phyloP scores from a whole-genome alignment of 2,329 filamentous ascomycete genomes.

The Pyrenophora seminiperda region DNA sequence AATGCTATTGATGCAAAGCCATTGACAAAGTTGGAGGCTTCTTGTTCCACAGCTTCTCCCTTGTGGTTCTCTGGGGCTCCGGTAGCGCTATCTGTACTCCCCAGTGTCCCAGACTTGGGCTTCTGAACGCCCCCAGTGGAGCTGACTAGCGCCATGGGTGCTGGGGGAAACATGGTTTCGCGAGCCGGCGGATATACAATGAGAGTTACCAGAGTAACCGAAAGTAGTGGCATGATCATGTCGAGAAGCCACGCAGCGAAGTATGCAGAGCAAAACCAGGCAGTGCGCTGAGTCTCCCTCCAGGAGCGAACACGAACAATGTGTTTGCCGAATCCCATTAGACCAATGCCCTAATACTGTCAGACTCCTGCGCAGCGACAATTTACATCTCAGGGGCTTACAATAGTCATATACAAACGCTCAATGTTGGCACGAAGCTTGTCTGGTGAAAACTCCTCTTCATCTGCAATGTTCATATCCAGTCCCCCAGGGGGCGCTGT shows the following conservation, averaged over 20 bases:
- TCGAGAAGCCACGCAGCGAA: constrained; percentile 73
- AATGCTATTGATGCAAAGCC: constrained; percentile 73
- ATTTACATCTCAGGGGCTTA: constrained; percentile 22
- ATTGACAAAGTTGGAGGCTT: constrained; percentile 80
- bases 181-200: constrained; percentile 69
- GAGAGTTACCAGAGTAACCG: constrained; percentile 65
- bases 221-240: constrained; percentile 67
- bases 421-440: constrained; percentile 80
- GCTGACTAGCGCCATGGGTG: constrained; percentile 74
- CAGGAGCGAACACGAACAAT: constrained; percentile 77
- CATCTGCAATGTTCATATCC: constrained; percentile 79
- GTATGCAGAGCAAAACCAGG: constrained; percentile 67
- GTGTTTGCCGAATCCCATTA: constrained; percentile 73
- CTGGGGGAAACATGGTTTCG: constrained; percentile 72
- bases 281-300: constrained; percentile 72
- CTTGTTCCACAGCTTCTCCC: constrained; percentile 81
- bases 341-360: constrained; percentile 57
- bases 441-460: constrained; percentile 84
- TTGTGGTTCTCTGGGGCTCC: constrained; percentile 83
- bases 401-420: constrained; percentile 79
- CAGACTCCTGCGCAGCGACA: constrained; percentile 7
- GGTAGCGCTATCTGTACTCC: constrained; percentile 76
- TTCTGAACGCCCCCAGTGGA: constrained; percentile 75
- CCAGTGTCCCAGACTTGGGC: constrained; percentile 74
- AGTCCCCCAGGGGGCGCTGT: constrained; percentile 67